Conservation (phyloP, 2,329 filamentous ascomycete species). For the Cladobotryum protrusum region DNA sequence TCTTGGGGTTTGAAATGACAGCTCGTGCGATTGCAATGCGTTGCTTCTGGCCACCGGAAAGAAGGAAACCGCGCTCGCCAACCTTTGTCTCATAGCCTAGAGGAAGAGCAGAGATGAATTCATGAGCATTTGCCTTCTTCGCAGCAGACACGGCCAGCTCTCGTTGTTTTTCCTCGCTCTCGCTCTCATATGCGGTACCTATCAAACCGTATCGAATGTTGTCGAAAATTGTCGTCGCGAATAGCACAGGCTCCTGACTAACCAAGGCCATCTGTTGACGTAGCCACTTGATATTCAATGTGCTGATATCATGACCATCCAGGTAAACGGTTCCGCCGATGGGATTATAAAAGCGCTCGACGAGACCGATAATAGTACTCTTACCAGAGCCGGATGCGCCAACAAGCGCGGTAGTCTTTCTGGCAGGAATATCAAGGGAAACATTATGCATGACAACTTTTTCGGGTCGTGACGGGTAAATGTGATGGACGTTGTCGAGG, state of each 20-base stretch:
- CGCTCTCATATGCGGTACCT: slow-evolving; percentile 68
- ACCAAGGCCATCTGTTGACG: slow-evolving; percentile 89
- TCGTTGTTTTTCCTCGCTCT: slow-evolving; percentile 58
- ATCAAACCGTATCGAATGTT: slow-evolving; percentile 90
- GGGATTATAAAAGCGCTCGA: slow-evolving; percentile 91
- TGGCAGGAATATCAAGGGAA: slow-evolving; percentile 71
- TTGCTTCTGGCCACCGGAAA: slow-evolving; percentile 94
- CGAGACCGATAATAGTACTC: slow-evolving; percentile 84
- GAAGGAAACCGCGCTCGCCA: slow-evolving; percentile 82
- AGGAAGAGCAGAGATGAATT: slow-evolving; percentile 75
- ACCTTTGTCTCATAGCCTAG: slow-evolving; percentile 91
- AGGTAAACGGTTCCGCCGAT: slow-evolving; percentile 72
- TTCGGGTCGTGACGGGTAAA: slow-evolving; percentile 92
- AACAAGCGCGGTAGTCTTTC: slow-evolving; percentile 91
- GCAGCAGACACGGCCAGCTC: slow-evolving; percentile 74
- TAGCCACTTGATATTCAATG: slow-evolving; percentile 81
- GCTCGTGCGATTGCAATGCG: slow-evolving; percentile 90
- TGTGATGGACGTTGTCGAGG: slow-evolving; percentile 77
- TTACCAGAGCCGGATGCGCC: slow-evolving; percentile 93
- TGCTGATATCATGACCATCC: slow-evolving; percentile 75
- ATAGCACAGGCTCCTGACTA: slow-evolving; percentile 86
- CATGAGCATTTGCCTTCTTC: slow-evolving; percentile 86
- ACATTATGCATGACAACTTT: slow-evolving; percentile 84
- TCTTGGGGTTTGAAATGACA: slow-evolving; percentile 86
- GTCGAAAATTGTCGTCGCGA: slow-evolving; percentile 79